Evolutionary conservation across 2,329 filamentous ascomycete genomes (phyloP), one percentile per base, ranked within the genome.

Genomic region (Cladophialophora psammophila): DNA sequence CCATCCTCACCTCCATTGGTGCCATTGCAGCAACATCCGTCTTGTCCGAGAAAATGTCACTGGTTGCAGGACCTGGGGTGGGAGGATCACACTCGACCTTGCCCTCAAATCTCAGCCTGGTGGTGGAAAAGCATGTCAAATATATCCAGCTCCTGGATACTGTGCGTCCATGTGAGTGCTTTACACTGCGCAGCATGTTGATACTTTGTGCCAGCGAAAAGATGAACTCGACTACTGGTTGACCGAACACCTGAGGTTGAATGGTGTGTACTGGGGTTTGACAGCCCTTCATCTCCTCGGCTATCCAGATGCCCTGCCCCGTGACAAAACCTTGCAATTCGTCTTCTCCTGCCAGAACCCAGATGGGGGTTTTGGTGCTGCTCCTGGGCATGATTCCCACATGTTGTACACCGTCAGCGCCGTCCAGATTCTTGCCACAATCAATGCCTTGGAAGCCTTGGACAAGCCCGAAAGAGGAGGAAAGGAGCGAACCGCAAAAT

Each of bases 141-240:
- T 99, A 98, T 79, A 93, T 99, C 73, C 92, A 96, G 80, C 92
- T 91, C 75, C 86, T 99, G 73, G 93, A 99, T 80, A 93, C 90
- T 72, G 89, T 91, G 84, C 80, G 87, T 85, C 35, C 12, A 58
- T 63, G 65, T 67, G 58, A 69, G 68, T 70, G 42, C 53, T 12
- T 61, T 74, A 42, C 45, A 50, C 32, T 31, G 36, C 42, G 50
- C 57, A 53, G 68, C 66, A 32, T 76, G 75, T 80, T 81, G 76
- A 83, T 76, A 69, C 71, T 75, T 73, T 69, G 45, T 50, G 75
- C 74, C 81, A 91, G 88, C 90, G 91, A 77, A 93, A 91, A 82
- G 93, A 98, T 84, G 92, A 97, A 80, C 89, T 97, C 74, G 93
- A 97, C 79, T 99, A 98, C 83, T 97, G 94, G 91, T 85, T 98